Evolutionary conservation across 148 eudicot genomes (phyloP).

Genomic region (Dianthus caryophyllus): DNA sequence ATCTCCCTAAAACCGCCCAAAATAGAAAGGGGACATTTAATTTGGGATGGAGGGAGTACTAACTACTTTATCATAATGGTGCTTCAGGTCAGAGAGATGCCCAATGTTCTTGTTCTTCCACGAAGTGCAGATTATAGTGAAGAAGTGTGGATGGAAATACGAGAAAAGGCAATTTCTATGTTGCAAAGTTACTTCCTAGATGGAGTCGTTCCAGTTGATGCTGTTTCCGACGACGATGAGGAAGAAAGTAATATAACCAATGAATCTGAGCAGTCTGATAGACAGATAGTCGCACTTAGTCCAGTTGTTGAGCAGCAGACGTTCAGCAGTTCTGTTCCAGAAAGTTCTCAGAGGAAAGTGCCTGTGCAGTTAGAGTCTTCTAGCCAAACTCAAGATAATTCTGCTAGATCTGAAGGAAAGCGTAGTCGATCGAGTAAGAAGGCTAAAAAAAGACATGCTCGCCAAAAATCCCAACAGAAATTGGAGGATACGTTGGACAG

Average conservation of each 20-base stretch:
- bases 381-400: conserved; percentile 45
- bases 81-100: conserved; percentile 91
- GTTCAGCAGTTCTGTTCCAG: conserved; percentile 43
- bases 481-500: conserved; percentile 60
- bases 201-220: conserved; percentile 61
- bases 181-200: conserved; percentile 75
- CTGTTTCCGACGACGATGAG: conserved; percentile 81
- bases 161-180: conserved; percentile 87
- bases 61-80: conserved; percentile 11
- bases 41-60: not conserved
- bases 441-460: conserved; percentile 84
- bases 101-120: conserved; percentile 97
- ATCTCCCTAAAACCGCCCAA: no score
- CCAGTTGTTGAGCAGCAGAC: conserved; percentile 43
- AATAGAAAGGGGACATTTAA: no score
- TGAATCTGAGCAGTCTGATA: conserved; percentile 46
- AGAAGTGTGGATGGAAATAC: conserved; percentile 99
- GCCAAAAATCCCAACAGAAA: conserved; percentile 76
- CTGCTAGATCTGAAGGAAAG: conserved; percentile 64
- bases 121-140: conserved; percentile 99
- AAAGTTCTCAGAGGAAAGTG: conserved; percentile 50
- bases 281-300: conserved; percentile 43
- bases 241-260: conserved; percentile 63
- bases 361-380: conserved; percentile 46
- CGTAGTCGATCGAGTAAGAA: conserved; percentile 93